A percentile compares a stretch with the other conserved stretches of the same genome.
phyloP scores from a whole-genome alignment of 2,329 filamentous ascomycete genomes.

The Fusarium sambucinum region DNA sequence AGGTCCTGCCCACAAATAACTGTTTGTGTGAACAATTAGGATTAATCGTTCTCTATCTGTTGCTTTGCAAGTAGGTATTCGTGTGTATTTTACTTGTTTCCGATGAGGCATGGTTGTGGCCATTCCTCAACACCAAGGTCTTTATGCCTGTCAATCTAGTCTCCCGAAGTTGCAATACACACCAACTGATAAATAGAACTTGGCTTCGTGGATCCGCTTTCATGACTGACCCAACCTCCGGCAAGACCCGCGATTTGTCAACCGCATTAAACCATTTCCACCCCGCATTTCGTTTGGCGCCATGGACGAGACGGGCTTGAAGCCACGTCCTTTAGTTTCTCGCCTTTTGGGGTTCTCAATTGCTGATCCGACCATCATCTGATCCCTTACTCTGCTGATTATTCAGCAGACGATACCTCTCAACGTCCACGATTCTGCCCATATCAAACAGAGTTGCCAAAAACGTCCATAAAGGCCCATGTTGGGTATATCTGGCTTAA shows the following conservation, averaged over 20 bases:
- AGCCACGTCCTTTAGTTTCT: conserved; percentile 3
- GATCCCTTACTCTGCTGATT: conserved; percentile 21
- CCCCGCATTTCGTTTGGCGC: conserved; percentile 13
- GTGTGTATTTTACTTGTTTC: too few species aligned
- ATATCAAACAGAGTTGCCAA: not conserved
- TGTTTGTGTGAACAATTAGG: not conserved
- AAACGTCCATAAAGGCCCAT: not conserved
- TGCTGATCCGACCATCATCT: conserved; percentile 14
- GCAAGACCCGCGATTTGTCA: conserved; percentile 47
- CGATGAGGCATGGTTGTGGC: not conserved
- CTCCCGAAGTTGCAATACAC: conserved; percentile 48
- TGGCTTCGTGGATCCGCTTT: conserved; percentile 61
- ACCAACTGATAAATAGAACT: conserved; percentile 16
- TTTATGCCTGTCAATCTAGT: not conserved
- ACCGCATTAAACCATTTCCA: not conserved
- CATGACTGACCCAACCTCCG: conserved; percentile 62
- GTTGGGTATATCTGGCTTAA: not conserved
- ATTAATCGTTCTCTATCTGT: not conserved
- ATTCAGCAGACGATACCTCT: not conserved
- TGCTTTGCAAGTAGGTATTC: not conserved
- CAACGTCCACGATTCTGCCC: not conserved
- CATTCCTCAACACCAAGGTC: not conserved
- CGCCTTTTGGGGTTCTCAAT: not conserved
- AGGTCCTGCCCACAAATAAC: not conserved
- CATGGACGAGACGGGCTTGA: conserved; percentile 4